phyloP scores from a whole-genome alignment of 73 alveolate species.

The Tetrahymena elliotti region DNA sequence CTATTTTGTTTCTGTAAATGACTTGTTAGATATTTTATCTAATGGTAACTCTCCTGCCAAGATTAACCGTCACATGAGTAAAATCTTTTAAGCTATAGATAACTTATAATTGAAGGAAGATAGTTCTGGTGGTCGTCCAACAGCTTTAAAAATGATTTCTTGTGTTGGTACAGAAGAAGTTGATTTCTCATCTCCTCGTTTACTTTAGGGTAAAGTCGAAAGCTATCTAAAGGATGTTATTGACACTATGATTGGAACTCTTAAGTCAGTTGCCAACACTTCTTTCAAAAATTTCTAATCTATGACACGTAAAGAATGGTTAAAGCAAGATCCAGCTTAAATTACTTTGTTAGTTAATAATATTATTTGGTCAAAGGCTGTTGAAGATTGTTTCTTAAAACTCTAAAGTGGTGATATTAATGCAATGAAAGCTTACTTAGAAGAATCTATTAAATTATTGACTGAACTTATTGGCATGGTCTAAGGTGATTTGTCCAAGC shows the following conservation, averaged over 20 bases:
- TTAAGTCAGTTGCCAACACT: conserved; percentile 77
- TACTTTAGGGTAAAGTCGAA: conserved; percentile 95
- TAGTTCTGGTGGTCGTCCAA: conserved; percentile 89
- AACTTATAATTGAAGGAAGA: conserved; percentile 65
- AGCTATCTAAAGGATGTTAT: conserved; percentile 91
- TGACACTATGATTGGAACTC: conserved; percentile 84
- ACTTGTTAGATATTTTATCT: conserved; percentile 98
- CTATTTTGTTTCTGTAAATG: conserved; percentile 99
- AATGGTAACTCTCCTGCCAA: conserved; percentile 96
- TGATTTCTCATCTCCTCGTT: conserved; percentile 85
- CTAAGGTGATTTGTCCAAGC: conserved; percentile 85
- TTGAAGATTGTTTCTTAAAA: conserved; percentile 72
- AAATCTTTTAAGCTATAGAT: conserved; percentile 94
- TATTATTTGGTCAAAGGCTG: conserved; percentile 78
- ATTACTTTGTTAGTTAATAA: conserved; percentile 87
- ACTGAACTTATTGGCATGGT: conserved; percentile 88
- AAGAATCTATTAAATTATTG: conserved; percentile 68
- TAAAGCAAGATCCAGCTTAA: conserved; percentile 90
- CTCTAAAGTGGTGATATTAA: conserved; percentile 60
- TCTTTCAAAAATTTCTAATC: conserved; percentile 65
- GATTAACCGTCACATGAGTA: conserved; percentile 93
- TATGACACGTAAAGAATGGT: conserved; percentile 77
- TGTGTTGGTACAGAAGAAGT: conserved; percentile 99
- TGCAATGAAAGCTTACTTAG: conserved; percentile 68
- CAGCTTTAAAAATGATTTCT: conserved; percentile 94